Percentiles rank a stretch among this genome's conserved stretches.
These are phyloP conservation scores for Hanseniaspora hatyaiensis DNA, from an alignment of 805 yeast genomes.

Conservation along the genomic window DNA sequence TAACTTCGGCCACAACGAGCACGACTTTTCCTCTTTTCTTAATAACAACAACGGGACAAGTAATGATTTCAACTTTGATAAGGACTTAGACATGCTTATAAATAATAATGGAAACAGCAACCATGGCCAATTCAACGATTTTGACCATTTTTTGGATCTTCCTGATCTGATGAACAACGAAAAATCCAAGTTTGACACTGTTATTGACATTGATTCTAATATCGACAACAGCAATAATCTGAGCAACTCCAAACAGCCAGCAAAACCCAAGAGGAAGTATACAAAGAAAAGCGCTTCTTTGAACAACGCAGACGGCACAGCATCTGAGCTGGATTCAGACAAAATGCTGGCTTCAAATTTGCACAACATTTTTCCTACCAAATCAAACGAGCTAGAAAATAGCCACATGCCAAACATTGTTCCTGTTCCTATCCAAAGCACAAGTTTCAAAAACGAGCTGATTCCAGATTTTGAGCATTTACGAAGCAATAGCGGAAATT, in stretches of 20 bases:
- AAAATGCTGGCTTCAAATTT: slow-evolving; percentile 13
- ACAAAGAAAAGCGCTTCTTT: neutral
- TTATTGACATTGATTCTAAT: neutral
- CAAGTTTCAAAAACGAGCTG: slow-evolving; percentile 12
- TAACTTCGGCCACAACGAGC: neutral
- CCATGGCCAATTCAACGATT: neutral
- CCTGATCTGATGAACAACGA: neutral
- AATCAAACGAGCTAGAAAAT: neutral
- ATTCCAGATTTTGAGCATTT: slow-evolving; percentile 7
- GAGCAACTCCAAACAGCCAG: neutral
- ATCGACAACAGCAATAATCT: neutral
- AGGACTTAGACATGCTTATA: slow-evolving; percentile 7
- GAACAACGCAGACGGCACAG: neutral
- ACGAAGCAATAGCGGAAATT: neutral
- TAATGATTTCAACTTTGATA: neutral
- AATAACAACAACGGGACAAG: neutral
- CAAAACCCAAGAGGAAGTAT: neutral
- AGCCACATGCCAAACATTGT: neutral
- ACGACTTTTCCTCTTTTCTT: neutral
- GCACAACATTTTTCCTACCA: slow-evolving; percentile 6
- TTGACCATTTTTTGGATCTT: slow-evolving; percentile 8
- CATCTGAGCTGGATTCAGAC: slow-evolving; percentile 11
- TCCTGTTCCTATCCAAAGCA: slow-evolving; percentile 10
- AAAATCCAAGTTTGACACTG: neutral
- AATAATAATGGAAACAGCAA: neutral